phyloP scores from a whole-genome alignment of 2,329 filamentous ascomycete species.

The Diplodia scrobiculata region DNA sequence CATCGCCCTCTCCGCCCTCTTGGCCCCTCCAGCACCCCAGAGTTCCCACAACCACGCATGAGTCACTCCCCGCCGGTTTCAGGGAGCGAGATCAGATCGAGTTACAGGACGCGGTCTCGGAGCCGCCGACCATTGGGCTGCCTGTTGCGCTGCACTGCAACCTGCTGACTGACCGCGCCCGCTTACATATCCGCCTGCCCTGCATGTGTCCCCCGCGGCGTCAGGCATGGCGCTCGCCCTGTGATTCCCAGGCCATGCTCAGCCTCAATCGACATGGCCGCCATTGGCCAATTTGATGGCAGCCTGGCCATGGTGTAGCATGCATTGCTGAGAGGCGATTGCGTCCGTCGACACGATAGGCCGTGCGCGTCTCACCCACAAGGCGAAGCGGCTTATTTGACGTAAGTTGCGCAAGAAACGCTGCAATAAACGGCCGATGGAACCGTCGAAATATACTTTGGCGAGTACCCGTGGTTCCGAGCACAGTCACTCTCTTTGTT shows the following conservation, averaged over 20 bases:
- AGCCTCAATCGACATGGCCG: conserved; percentile 4
- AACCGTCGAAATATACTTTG: background rate
- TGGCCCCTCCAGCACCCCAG: background rate
- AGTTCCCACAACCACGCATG: conserved; percentile 7
- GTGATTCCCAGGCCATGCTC: conserved; percentile 13
- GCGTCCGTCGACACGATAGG: conserved; percentile 6
- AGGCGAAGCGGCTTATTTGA: conserved; percentile 6
- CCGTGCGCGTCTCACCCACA: conserved; percentile 9
- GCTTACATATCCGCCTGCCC: conserved; percentile 11
- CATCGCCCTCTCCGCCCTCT: background rate
- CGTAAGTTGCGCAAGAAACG: background rate
- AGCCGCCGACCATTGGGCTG: background rate
- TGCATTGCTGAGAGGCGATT: conserved; percentile 7
- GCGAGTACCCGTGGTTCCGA: background rate
- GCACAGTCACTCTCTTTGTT: background rate
- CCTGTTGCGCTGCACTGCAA: background rate
- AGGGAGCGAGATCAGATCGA: conserved; percentile 20
- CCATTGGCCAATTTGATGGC: conserved; percentile 8
- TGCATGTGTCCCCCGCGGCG: background rate
- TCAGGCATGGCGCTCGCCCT: background rate
- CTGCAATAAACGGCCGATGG: too few relatives aligned
- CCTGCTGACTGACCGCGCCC: conserved; percentile 13
- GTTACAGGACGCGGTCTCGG: conserved; percentile 1
- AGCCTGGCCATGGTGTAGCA: conserved; percentile 1
- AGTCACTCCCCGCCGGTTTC: conserved; percentile 19